phyloP scores from a whole-genome alignment of 164 flowering plant genomes.

The Nymphaea thermarum region DNA sequence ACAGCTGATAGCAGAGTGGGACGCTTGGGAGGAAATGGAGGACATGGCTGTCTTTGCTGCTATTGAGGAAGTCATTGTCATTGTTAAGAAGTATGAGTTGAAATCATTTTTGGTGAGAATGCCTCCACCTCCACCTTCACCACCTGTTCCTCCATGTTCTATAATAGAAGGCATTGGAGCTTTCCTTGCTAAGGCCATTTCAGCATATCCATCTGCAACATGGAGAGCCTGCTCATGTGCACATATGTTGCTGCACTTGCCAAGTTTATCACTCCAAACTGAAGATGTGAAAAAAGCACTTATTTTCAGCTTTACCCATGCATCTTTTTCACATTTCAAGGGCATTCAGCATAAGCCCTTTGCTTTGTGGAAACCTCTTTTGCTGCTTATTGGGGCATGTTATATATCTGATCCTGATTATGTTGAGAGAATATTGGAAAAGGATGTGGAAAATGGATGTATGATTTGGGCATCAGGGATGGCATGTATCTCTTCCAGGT shows the following conservation, averaged over 20 bases:
- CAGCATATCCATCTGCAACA: slow-evolving; percentile 3
- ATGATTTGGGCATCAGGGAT: background rate
- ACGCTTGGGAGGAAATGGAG: slow-evolving; percentile 78
- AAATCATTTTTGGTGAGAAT: slow-evolving; percentile 30
- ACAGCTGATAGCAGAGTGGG: slow-evolving; percentile 62
- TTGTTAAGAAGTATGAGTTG: slow-evolving; percentile 27
- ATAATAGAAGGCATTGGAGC: slow-evolving; percentile 51
- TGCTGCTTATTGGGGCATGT: background rate
- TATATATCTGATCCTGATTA: slow-evolving; percentile 1
- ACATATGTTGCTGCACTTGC: slow-evolving; percentile 1
- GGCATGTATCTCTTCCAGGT: background rate
- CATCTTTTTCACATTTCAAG: slow-evolving; percentile 5
- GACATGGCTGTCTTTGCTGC: slow-evolving; percentile 28
- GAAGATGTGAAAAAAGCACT: slow-evolving; percentile 25
- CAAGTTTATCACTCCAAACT: slow-evolving; percentile 14
- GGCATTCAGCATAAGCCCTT: background rate
- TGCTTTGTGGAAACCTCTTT: slow-evolving; percentile 2
- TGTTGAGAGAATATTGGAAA: slow-evolving; percentile 1
- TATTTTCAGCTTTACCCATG: background rate
- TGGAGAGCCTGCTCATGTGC: slow-evolving; percentile 3
- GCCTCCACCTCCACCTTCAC: slow-evolving; percentile 52
- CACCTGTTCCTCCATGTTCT: slow-evolving; percentile 52
- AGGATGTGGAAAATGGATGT: slow-evolving; percentile 1
- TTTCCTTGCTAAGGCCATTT: slow-evolving; percentile 15
- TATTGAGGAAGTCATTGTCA: slow-evolving; percentile 41